Conservation (phyloP, 208 protist genomes). For the Trypanosoma theileri region DNA sequence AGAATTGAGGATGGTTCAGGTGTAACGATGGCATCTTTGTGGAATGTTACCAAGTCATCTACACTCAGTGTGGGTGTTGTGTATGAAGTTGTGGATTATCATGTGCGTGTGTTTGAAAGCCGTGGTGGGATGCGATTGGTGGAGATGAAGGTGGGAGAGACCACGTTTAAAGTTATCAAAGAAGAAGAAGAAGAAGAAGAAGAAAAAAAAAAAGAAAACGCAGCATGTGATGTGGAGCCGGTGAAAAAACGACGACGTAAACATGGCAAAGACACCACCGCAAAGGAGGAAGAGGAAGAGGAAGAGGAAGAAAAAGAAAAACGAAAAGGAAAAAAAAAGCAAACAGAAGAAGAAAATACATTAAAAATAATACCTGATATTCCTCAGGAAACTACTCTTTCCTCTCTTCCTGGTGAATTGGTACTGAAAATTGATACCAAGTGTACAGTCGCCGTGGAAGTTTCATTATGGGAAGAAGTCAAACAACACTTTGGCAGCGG, state of each 20-base stretch:
- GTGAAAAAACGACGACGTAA: conserved; percentile 3
- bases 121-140: conserved; percentile 63
- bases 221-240: background rate
- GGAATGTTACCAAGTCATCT: conserved; percentile 32
- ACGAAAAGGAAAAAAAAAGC: background rate
- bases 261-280: background rate
- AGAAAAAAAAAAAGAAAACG: background rate
- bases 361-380: background rate
- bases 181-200: background rate
- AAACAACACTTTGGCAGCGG: conserved; percentile 79
- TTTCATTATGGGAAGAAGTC: conserved; percentile 84
- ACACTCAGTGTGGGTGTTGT: conserved; percentile 40
- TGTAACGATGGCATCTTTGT: conserved; percentile 63
- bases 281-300: background rate
- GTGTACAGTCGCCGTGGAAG: conserved; percentile 80
- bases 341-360: background rate
- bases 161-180: conserved; percentile 1
- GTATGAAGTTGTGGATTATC: conserved; percentile 53
- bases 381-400: background rate
- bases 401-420: conserved; percentile 34
- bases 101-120: conserved; percentile 58
- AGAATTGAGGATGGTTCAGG: conserved; percentile 73
- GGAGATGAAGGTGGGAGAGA: conserved; percentile 44
- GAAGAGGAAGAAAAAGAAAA: background rate
- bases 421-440: conserved; percentile 86